phyloP scores from a whole-genome alignment of 495 filamentous ascomycete genomes.

The Pseudevernia furfuracea region DNA sequence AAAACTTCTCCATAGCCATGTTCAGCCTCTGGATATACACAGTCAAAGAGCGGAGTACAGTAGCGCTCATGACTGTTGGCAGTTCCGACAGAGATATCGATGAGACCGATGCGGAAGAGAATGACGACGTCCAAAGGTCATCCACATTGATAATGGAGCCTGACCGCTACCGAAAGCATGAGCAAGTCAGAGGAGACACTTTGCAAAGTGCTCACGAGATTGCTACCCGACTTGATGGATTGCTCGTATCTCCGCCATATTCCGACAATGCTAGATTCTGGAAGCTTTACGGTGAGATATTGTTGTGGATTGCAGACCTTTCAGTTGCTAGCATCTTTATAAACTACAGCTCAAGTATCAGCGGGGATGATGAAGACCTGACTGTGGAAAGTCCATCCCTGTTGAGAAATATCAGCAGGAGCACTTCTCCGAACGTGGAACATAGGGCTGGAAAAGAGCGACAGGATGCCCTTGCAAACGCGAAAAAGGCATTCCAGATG shows the following conservation, averaged over 20 bases:
- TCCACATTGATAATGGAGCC: not conserved
- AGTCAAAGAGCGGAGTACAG: constrained; percentile 31
- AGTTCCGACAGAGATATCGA: not conserved
- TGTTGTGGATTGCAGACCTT: constrained; percentile 61
- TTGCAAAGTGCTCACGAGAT: constrained; percentile 48
- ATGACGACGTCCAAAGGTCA: not conserved
- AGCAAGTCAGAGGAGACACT: constrained; percentile 25
- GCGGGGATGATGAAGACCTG: not conserved
- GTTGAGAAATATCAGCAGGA: not conserved
- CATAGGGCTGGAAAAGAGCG: not conserved
- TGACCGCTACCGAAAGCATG: constrained; percentile 7
- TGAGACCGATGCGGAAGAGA: not conserved
- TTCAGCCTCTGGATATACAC: constrained; percentile 59
- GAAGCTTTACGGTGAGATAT: constrained; percentile 57
- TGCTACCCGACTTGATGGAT: constrained; percentile 53
- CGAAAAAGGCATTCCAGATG: not conserved
- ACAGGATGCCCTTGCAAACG: not conserved
- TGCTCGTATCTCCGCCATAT: constrained; percentile 58
- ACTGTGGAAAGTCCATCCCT: not conserved
- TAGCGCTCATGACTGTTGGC: not conserved
- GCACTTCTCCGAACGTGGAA: not conserved
- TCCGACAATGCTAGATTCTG: constrained; percentile 50
- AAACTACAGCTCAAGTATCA: not conserved
- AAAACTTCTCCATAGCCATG: constrained; percentile 61
- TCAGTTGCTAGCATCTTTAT: constrained; percentile 21